Percentiles rank a stretch among this genome's conserved stretches.
Evolutionary conservation across 1,284 basidiomycete genomes (phyloP).

Genomic region (Farysia itapuensis): DNA sequence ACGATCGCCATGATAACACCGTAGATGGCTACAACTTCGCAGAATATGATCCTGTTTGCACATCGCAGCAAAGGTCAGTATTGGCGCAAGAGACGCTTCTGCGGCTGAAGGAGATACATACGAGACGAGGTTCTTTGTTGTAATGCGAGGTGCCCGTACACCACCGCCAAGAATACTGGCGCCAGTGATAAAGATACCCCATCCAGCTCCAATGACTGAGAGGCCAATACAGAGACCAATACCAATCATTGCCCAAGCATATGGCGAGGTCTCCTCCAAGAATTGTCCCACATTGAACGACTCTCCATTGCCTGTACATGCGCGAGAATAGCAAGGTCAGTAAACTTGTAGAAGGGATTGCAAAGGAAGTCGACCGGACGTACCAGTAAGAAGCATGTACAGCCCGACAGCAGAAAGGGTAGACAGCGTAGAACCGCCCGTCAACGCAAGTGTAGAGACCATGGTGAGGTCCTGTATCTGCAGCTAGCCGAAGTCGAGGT

Average conservation of each 20-base stretch:
- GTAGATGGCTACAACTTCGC: constrained; percentile 96
- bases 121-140: constrained; percentile 98
- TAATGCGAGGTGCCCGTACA: constrained; percentile 88
- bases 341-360: neutral
- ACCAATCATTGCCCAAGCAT: constrained; percentile 86
- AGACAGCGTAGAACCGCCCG: constrained; percentile 9
- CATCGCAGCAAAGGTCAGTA: neutral
- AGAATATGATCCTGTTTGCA: constrained; percentile 81
- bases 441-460: constrained; percentile 29
- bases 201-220: constrained; percentile 90
- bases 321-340: neutral
- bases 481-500: too few relatives aligned
- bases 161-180: constrained; percentile 93
- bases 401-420: constrained; percentile 27
- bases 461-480: too few relatives aligned
- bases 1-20: constrained; percentile 71
- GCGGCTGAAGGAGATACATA: constrained; percentile 60
- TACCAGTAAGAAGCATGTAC: constrained; percentile 43
- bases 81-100: too few relatives aligned
- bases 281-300: constrained; percentile 63
- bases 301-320: constrained; percentile 28
- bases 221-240: constrained; percentile 91
- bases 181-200: constrained; percentile 97
- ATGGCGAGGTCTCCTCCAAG: constrained; percentile 89
- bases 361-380: neutral